Evolutionary conservation across 2,329 filamentous ascomycete species (phyloP).

Genomic region (Penicillium sp.): DNA sequence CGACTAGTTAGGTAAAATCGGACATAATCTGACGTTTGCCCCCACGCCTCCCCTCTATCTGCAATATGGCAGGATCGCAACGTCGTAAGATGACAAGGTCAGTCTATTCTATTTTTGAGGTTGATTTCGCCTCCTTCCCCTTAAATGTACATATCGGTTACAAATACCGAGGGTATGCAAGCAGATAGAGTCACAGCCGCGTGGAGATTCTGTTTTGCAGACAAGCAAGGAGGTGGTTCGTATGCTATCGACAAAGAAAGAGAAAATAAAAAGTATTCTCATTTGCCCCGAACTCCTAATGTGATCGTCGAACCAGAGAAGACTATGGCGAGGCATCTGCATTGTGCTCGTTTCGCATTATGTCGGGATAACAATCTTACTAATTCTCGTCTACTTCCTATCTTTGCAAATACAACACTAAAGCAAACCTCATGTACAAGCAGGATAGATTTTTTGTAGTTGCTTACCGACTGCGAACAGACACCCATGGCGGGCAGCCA

Average conservation of each 20-base stretch:
- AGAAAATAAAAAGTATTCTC: neutral
- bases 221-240: conserved; percentile 8
- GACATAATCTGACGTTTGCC: neutral
- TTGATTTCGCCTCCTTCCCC: neutral
- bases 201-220: conserved; percentile 13
- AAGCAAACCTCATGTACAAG: neutral
- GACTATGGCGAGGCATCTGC: neutral
- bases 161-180: neutral
- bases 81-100: neutral
- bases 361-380: neutral
- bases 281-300: neutral
- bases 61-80: neutral
- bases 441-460: neutral
- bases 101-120: neutral
- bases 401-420: neutral
- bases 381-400: neutral
- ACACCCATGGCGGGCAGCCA: conserved; percentile 1
- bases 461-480: neutral
- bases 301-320: conserved; percentile 10
- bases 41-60: neutral
- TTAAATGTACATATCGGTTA: neutral
- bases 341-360: conserved; percentile 2
- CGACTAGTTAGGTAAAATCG: neutral
- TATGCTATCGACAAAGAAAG: neutral
- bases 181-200: neutral